phyloP scores from a whole-genome alignment of 768 basidiomycete species.

The Pisolithus orientalis region DNA sequence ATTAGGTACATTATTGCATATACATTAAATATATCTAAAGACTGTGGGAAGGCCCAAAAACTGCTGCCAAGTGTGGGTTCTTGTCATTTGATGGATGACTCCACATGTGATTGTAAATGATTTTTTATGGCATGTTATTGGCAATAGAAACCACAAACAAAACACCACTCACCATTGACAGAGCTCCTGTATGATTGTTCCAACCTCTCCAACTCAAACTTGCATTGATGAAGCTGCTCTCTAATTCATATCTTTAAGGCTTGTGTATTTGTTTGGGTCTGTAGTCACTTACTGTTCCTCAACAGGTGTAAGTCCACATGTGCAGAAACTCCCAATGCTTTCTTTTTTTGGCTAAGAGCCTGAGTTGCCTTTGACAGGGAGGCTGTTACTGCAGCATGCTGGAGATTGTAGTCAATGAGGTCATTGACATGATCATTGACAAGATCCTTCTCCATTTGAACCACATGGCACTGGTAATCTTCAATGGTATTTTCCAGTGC shows the following conservation, averaged over 20 bases:
- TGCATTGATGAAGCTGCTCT: slow-evolving; percentile 10
- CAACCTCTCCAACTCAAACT: slow-evolving; percentile 13
- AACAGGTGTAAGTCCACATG: slow-evolving; percentile 1
- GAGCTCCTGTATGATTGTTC: slow-evolving; percentile 9
- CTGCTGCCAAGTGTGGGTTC: slow-evolving; percentile 12
- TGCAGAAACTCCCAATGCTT: slow-evolving; percentile 2
- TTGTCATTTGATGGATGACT: slow-evolving; percentile 17
- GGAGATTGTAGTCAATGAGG: slow-evolving; percentile 1
- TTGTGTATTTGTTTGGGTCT: slow-evolving; percentile 12
- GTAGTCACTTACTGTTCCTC: slow-evolving; percentile 5
- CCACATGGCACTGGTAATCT: not conserved
- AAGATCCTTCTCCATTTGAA: not conserved
- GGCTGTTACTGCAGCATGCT: not conserved
- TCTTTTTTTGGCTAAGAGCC: not conserved
- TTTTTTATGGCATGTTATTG: slow-evolving; percentile 11
- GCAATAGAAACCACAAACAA: not conserved
- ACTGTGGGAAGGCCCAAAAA: too few relatives aligned
- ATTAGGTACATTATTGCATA: too few relatives aligned
- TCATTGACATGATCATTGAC: not conserved
- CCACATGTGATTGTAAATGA: slow-evolving; percentile 22
- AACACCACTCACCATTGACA: slow-evolving; percentile 12
- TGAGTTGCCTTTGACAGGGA: not conserved
- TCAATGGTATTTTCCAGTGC: slow-evolving; percentile 1
- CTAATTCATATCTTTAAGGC: slow-evolving; percentile 13
- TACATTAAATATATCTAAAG: too few relatives aligned